These are phyloP conservation scores for Zygosaccharomyces lentus DNA, from an alignment of 805 yeast species.

Conservation along the genomic window DNA sequence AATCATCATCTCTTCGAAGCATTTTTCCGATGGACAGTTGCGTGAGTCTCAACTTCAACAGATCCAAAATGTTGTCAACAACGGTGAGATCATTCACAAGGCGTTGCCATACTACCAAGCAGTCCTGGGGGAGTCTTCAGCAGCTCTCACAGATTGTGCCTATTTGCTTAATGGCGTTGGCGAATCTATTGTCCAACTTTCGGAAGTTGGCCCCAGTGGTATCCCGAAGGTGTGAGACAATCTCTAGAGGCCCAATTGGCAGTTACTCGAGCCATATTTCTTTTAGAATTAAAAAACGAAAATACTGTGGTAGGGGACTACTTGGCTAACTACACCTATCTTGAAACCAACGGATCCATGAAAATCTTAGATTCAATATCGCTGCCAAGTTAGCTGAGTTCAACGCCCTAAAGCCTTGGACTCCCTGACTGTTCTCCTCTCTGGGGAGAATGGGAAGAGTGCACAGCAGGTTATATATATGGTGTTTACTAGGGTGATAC, in stretches of 20 bases:
- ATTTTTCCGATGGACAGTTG: constrained; percentile 60
- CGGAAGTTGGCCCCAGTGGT: constrained; percentile 44
- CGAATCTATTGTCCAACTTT: constrained; percentile 13
- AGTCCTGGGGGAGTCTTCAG: constrained; percentile 68
- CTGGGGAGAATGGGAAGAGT: background rate
- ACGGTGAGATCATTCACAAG: constrained; percentile 29
- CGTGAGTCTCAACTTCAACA: constrained; percentile 37
- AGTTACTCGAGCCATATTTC: constrained; percentile 51
- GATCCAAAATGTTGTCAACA: constrained; percentile 31
- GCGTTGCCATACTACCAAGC: constrained; percentile 43
- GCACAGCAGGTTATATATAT: background rate
- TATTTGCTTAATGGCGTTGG: constrained; percentile 61
- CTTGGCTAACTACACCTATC: constrained; percentile 48
- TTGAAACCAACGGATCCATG: constrained; percentile 25
- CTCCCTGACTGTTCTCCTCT: background rate
- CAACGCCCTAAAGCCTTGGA: background rate
- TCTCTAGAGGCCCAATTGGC: constrained; percentile 60
- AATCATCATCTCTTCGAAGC: no score
- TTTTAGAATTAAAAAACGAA: constrained; percentile 75
- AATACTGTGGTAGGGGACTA: constrained; percentile 65
- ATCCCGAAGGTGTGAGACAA: constrained; percentile 45
- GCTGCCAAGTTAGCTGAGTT: constrained; percentile 15
- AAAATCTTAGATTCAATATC: constrained; percentile 15
- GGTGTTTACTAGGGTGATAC: background rate
- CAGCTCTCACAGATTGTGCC: constrained; percentile 68